Percentiles rank a stretch among this genome's conserved stretches.
Conservation (phyloP, 805 yeast species). For the Clavispora fructus region DNA sequence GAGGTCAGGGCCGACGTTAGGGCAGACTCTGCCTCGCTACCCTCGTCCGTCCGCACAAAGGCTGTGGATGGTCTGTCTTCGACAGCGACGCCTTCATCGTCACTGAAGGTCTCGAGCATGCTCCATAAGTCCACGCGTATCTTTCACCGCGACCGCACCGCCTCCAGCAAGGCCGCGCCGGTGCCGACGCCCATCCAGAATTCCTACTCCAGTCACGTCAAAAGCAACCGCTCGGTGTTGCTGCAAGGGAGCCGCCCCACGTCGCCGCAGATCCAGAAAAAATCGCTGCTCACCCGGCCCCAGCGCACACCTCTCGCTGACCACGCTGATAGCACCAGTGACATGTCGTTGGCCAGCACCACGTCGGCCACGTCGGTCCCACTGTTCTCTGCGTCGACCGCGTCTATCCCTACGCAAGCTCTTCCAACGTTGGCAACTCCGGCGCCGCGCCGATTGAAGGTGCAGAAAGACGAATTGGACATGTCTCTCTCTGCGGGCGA, state of each 20-base stretch:
- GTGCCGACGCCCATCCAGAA: slow-evolving; percentile 7
- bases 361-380: background rate
- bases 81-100: background rate
- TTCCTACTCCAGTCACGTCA: slow-evolving; percentile 30
- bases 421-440: background rate
- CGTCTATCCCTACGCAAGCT: too few species aligned
- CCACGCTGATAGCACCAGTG: background rate
- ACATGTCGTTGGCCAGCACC: background rate
- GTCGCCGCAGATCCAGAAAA: slow-evolving; percentile 2
- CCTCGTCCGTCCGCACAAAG: background rate
- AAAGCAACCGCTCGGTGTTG: slow-evolving; percentile 22
- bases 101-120: slow-evolving; percentile 7
- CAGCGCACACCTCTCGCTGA: background rate
- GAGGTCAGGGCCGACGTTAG: too few species aligned
- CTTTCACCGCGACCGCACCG: slow-evolving; percentile 6
- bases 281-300: background rate
- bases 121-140: slow-evolving; percentile 12
- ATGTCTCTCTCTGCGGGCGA: background rate
- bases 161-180: slow-evolving; percentile 3
- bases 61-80: background rate
- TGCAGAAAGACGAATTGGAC: background rate
- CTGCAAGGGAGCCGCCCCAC: slow-evolving; percentile 4
- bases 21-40: too few species aligned
- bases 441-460: background rate
- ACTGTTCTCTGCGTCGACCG: too few species aligned